phyloP scores from a whole-genome alignment of 148 eudicot species.

The Rhododendron kiyosumense region DNA sequence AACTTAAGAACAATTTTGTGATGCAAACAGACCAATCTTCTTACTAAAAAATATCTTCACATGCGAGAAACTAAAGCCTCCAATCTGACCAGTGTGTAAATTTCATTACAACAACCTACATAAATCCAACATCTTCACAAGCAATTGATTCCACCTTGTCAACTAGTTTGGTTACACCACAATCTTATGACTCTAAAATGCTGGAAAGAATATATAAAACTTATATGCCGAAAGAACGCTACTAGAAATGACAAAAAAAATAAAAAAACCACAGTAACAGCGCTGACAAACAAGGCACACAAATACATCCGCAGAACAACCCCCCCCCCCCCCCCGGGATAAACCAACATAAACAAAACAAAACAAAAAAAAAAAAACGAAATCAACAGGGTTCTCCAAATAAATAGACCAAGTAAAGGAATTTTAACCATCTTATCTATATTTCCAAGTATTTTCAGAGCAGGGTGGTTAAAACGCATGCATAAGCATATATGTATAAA shows the following conservation, averaged over 20 bases:
- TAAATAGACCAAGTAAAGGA: not conserved
- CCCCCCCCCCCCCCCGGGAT: too few relatives aligned
- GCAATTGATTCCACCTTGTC: not conserved
- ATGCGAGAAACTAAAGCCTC: not conserved
- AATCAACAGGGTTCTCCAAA: too few relatives aligned
- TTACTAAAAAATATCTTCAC: not conserved
- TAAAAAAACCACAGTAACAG: too few relatives aligned
- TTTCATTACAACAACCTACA: not conserved
- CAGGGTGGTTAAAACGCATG: not conserved
- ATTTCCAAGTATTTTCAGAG: not conserved
- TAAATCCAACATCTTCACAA: not conserved
- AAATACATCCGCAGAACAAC: too few relatives aligned
- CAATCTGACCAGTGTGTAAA: not conserved
- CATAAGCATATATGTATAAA: not conserved
- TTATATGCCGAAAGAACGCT: not conserved
- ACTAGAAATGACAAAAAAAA: not conserved
- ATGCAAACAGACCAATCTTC: not conserved
- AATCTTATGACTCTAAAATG: not conserved
- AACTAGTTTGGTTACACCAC: not conserved
- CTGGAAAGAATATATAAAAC: not conserved
- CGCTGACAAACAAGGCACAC: not conserved
- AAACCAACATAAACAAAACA: too few relatives aligned
- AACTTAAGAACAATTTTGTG: not conserved
- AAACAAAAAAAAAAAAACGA: not conserved
- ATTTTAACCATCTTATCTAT: not conserved